phyloP scores from a whole-genome alignment of 2,329 filamentous ascomycete species.

The Fusarium bulbicola region DNA sequence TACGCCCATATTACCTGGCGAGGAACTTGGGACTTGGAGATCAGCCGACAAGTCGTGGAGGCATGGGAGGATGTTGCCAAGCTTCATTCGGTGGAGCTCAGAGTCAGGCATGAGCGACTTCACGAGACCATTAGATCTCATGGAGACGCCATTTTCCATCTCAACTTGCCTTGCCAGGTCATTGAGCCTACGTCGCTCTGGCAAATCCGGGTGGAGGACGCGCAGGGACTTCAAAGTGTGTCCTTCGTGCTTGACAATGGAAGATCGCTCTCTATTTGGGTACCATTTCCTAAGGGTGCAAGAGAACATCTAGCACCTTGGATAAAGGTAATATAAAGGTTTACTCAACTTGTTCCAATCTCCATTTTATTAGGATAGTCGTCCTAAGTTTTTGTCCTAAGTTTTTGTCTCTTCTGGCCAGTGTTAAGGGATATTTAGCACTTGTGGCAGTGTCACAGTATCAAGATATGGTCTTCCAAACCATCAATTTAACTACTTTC shows the following conservation, averaged over 20 bases:
- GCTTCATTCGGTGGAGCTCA: background rate
- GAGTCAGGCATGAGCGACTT: background rate
- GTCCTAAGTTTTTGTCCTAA: background rate
- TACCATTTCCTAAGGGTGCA: background rate
- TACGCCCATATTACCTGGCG: background rate
- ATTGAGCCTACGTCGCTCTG: conserved; percentile 7
- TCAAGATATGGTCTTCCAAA: background rate
- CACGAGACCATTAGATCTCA: background rate
- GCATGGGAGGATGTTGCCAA: background rate
- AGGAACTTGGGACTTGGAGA: background rate
- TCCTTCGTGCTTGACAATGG: background rate
- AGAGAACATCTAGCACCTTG: background rate
- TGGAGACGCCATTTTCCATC: conserved; percentile 21
- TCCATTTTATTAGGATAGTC: background rate
- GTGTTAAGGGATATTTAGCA: background rate
- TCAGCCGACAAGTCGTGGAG: background rate
- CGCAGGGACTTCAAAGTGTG: background rate
- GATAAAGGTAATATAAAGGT: background rate
- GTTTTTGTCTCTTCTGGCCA: background rate
- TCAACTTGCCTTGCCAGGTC: conserved; percentile 3
- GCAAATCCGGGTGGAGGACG: background rate
- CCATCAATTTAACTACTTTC: background rate
- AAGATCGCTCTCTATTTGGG: background rate
- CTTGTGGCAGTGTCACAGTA: background rate
- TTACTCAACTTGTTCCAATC: background rate